A percentile compares a stretch with the other conserved stretches of the same genome.
Conservation (phyloP, 441 rosid species). For the Bruguiera hainesii region DNA sequence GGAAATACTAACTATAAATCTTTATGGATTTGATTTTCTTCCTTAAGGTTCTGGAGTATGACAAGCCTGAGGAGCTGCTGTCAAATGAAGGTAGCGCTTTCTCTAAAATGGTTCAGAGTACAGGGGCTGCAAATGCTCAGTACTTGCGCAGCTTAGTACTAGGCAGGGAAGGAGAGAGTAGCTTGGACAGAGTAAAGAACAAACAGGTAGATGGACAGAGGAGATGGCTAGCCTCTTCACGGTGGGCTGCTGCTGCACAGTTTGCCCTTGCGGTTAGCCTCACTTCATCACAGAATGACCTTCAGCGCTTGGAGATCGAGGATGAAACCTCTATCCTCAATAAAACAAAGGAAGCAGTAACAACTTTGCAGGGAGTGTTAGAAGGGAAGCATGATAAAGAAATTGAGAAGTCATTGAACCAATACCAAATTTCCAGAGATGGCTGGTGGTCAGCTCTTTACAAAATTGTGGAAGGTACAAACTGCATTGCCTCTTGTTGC, state of each 20-base stretch:
- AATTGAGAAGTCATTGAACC: slow-evolving; percentile 64
- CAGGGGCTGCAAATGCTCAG: slow-evolving; percentile 90
- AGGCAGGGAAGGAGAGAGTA: slow-evolving; percentile 40
- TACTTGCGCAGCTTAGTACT: slow-evolving; percentile 75
- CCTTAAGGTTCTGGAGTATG: slow-evolving; percentile 76
- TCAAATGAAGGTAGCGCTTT: slow-evolving; percentile 65
- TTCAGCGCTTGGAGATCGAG: slow-evolving; percentile 60
- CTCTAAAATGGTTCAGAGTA: slow-evolving; percentile 94
- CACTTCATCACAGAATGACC: slow-evolving; percentile 86
- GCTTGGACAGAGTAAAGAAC: slow-evolving; percentile 31
- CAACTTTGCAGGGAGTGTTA: slow-evolving; percentile 74
- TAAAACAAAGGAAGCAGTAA: slow-evolving; percentile 84
- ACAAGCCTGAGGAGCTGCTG: slow-evolving; percentile 65
- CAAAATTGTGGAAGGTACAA: slow-evolving; percentile 86
- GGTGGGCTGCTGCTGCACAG: slow-evolving; percentile 96
- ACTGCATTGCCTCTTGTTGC: background rate
- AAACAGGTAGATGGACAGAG: slow-evolving; percentile 52
- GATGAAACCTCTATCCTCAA: slow-evolving; percentile 65
- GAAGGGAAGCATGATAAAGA: slow-evolving; percentile 82
- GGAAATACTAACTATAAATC: no score
- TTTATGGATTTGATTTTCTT: background rate
- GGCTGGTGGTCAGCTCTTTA: slow-evolving; percentile 97
- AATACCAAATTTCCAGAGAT: slow-evolving; percentile 57
- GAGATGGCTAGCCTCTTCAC: slow-evolving; percentile 87
- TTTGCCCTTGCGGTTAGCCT: slow-evolving; percentile 88